These are phyloP conservation scores for Orbilia brochopaga DNA, from an alignment of 2,329 filamentous ascomycete species.

Conservation along the genomic window DNA sequence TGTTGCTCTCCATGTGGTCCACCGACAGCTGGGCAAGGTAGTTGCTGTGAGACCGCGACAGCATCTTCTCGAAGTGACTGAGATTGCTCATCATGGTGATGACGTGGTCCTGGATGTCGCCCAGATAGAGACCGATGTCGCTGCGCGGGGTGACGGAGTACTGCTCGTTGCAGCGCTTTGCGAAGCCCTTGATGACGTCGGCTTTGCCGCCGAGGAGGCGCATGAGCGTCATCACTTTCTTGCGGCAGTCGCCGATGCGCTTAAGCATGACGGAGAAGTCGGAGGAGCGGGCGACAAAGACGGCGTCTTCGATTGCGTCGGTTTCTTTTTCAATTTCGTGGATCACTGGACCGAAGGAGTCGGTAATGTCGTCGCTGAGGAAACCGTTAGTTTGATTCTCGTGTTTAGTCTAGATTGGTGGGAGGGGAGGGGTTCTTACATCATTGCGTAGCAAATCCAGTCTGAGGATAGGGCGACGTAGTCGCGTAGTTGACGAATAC, in stretches of 20 bases:
- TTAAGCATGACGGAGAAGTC: conserved; percentile 92
- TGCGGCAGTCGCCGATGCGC: conserved; percentile 89
- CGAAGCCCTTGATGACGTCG: conserved; percentile 98
- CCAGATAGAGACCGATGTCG: conserved; percentile 95
- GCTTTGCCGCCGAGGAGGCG: conserved; percentile 93
- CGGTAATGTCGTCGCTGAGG: conserved; percentile 95
- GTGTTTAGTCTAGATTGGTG: background rate
- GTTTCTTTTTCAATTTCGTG: conserved; percentile 94
- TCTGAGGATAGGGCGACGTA: conserved; percentile 91
- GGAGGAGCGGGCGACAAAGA: conserved; percentile 74
- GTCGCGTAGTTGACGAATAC: conserved; percentile 90
- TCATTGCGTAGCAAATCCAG: conserved; percentile 89
- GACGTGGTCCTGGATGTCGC: conserved; percentile 98
- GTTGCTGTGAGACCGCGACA: conserved; percentile 89
- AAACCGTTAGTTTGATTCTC: conserved; percentile 14
- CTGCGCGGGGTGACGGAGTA: conserved; percentile 95
- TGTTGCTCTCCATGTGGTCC: conserved; percentile 91
- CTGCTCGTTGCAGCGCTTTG: conserved; percentile 95
- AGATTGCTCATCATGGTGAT: conserved; percentile 98
- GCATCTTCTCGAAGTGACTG: conserved; percentile 92
- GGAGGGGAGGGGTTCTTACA: conserved; percentile 33
- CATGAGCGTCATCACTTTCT: conserved; percentile 96
- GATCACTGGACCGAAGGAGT: conserved; percentile 91
- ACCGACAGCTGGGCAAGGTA: conserved; percentile 88
- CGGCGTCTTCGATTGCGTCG: conserved; percentile 92